A percentile compares a stretch with the other conserved stretches of the same genome.
phyloP scores from a whole-genome alignment of 2,329 filamentous ascomycete genomes.

The Penicillium sp. region DNA sequence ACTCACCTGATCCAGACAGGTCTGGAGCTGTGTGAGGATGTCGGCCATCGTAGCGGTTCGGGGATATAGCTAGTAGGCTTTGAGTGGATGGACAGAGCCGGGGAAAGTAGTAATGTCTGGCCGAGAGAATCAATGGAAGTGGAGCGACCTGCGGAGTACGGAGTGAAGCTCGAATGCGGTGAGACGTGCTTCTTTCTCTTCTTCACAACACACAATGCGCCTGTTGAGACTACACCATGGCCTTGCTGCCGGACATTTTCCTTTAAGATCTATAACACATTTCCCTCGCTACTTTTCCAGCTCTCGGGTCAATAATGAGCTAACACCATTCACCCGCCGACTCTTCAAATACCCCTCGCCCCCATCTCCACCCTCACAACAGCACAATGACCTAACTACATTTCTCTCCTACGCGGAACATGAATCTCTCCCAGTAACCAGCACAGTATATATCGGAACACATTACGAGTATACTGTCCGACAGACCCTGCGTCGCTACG shows the following conservation, averaged over 20 bases:
- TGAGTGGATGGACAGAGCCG: neutral
- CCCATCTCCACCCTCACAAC: constrained; percentile 33
- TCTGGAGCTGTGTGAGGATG: constrained; percentile 50
- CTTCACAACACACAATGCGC: constrained; percentile 21
- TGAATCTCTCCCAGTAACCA: constrained; percentile 35
- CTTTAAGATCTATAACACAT: neutral
- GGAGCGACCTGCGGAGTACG: constrained; percentile 24
- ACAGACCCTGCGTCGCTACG: constrained; percentile 37
- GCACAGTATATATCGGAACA: constrained; percentile 45
- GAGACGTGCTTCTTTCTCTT: constrained; percentile 5
- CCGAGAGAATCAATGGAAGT: constrained; percentile 9
- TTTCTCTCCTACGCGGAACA: constrained; percentile 43
- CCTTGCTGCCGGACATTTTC: constrained; percentile 11
- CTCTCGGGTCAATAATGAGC: constrained; percentile 9
- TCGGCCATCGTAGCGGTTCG: constrained; percentile 39
- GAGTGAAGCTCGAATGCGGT: constrained; percentile 26
- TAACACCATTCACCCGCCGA: constrained; percentile 33
- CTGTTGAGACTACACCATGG: constrained; percentile 15
- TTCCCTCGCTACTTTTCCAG: constrained; percentile 14
- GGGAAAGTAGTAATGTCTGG: neutral
- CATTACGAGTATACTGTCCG: constrained; percentile 48
- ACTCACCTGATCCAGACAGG: constrained; percentile 48
- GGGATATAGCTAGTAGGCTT: neutral
- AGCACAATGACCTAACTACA: constrained; percentile 38
- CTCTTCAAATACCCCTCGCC: constrained; percentile 37